Evolutionary conservation across 2,329 filamentous ascomycete genomes (phyloP).

Genomic region (Reticulascus tulasneorum): DNA sequence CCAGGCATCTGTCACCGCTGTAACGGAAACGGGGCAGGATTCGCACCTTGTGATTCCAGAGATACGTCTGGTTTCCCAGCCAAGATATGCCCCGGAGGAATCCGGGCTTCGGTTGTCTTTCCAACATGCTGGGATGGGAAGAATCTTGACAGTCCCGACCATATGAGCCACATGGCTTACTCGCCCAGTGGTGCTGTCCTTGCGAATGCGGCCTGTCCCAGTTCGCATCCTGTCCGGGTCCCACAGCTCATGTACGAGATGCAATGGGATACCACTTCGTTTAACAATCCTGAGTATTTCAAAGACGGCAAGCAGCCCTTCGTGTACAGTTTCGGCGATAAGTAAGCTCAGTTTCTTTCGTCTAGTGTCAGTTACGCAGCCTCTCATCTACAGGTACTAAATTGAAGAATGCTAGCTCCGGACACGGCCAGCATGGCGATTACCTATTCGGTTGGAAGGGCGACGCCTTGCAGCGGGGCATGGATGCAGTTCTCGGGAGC

Average conservation of each 20-base stretch:
- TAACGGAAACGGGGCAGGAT: conserved; percentile 53
- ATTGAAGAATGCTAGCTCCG: conserved; percentile 23
- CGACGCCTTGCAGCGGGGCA: conserved; percentile 26
- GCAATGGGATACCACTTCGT: conserved; percentile 72
- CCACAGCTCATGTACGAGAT: conserved; percentile 80
- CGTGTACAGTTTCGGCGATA: conserved; percentile 24
- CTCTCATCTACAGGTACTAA: too few species aligned
- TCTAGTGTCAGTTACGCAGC: too few species aligned
- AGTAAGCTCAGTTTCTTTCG: too few species aligned
- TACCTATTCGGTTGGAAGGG: conserved; percentile 36
- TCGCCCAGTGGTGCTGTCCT: conserved; percentile 71
- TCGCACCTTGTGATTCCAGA: conserved; percentile 69
- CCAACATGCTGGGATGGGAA: conserved; percentile 85
- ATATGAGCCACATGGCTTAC: conserved; percentile 70
- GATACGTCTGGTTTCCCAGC: conserved; percentile 74
- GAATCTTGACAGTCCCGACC: conserved; percentile 50
- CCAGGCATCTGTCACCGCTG: conserved; percentile 79
- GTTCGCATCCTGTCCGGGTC: conserved; percentile 60
- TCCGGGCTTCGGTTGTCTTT: conserved; percentile 83
- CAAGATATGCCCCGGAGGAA: conserved; percentile 76
- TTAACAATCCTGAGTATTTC: conserved; percentile 48
- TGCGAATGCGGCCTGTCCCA: conserved; percentile 68
- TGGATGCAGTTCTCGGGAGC: too few species aligned
- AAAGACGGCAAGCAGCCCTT: conserved; percentile 32
- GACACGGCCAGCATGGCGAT: conserved; percentile 34